Conservation (phyloP, 257 asterid species). For the Dorcoceras hygrometricum region DNA sequence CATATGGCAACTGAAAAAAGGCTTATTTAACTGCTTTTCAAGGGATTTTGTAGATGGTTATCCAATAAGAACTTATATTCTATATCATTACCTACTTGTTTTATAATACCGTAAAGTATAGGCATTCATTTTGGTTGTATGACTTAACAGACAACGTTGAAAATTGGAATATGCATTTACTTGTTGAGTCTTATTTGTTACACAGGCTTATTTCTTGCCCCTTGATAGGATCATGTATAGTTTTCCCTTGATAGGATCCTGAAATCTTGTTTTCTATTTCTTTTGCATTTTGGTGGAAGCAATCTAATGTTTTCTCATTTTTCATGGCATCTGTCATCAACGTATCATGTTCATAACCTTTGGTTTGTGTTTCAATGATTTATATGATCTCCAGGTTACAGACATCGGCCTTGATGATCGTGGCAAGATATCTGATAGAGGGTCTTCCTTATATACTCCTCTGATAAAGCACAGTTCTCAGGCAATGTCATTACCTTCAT, state of each 20-base stretch:
- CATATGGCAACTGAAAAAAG: no score
- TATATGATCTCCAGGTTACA: slow-evolving; percentile 26
- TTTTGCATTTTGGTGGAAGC: background rate
- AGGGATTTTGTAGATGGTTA: no score
- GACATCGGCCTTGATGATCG: slow-evolving; percentile 30
- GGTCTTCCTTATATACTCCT: slow-evolving; percentile 24
- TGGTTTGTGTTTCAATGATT: slow-evolving; percentile 2
- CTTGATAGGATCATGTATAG: no score
- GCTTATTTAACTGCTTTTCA: no score
- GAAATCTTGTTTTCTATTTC: background rate
- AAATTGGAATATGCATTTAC: background rate
- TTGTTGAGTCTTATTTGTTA: slow-evolving; percentile 3
- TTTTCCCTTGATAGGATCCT: slow-evolving; percentile 2
- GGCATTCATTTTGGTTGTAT: background rate
- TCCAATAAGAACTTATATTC: no score
- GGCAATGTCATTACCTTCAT: slow-evolving; percentile 92
- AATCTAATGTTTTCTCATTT: slow-evolving; percentile 1
- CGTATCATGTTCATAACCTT: slow-evolving; percentile 6
- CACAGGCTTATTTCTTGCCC: slow-evolving; percentile 1
- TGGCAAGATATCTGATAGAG: slow-evolving; percentile 30
- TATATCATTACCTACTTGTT: background rate
- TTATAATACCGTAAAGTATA: background rate
- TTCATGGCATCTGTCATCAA: slow-evolving; percentile 9
- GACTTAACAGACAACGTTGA: background rate
- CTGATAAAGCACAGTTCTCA: slow-evolving; percentile 43